A percentile compares a stretch with the other conserved stretches of the same genome.
Conservation (phyloP, 768 basidiomycete species). For the Boletus speciosus region DNA sequence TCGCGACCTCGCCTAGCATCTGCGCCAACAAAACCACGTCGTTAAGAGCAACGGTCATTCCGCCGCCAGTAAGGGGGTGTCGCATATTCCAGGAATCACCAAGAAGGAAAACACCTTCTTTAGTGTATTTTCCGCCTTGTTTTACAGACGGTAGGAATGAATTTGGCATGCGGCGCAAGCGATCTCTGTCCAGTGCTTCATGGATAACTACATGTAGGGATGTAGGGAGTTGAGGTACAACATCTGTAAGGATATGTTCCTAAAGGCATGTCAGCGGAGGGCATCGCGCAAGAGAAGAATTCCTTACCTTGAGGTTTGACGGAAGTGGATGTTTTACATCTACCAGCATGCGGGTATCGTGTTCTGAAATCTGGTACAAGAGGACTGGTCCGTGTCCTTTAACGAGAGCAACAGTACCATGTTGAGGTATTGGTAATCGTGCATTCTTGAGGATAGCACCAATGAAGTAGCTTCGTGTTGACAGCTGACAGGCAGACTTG, state of each 20-base stretch:
- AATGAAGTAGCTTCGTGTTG: conserved; percentile 75
- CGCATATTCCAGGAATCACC: conserved; percentile 99
- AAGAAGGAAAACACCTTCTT: conserved; percentile 75
- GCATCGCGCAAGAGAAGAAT: background rate
- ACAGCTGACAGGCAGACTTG: conserved; percentile 42
- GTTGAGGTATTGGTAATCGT: conserved; percentile 64
- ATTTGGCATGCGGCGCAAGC: conserved; percentile 92
- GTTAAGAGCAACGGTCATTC: conserved; percentile 93
- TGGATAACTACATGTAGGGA: conserved; percentile 63
- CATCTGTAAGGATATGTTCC: conserved; percentile 65
- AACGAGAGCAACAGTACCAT: conserved; percentile 82
- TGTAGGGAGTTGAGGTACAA: conserved; percentile 80
- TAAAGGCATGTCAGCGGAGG: conserved; percentile 25
- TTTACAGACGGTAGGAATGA: conserved; percentile 81
- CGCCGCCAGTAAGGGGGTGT: conserved; percentile 95
- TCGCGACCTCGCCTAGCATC: conserved; percentile 48
- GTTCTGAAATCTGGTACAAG: conserved; percentile 85
- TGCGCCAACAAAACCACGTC: conserved; percentile 76
- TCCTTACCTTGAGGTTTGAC: conserved; percentile 65
- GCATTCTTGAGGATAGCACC: conserved; percentile 82
- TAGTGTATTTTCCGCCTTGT: conserved; percentile 50
- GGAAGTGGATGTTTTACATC: conserved; percentile 86
- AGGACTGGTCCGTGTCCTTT: conserved; percentile 84
- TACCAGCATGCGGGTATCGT: conserved; percentile 91
- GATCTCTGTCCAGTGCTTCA: conserved; percentile 70